Evolutionary conservation across 345 rosid genomes (phyloP), one percentile per base, ranked within the genome.

Genomic region (Boechera stricta): DNA sequence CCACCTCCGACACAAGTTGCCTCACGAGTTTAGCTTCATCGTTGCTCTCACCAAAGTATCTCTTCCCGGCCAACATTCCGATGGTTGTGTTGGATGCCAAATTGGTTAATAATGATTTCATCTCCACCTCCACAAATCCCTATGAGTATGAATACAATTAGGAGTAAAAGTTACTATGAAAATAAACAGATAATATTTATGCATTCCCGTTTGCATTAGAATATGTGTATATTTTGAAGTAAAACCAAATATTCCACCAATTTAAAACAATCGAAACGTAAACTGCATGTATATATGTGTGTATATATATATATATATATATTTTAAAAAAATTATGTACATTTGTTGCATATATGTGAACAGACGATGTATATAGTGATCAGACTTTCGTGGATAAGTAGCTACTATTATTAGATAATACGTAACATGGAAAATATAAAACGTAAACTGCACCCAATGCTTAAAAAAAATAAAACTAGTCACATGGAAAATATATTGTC

Each of bases 41-140:
- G 36, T 38, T 80, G 6, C 76, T 85, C 6, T 82, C 86, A 10
- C 90, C 87, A 31, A 72, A 85, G 62, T 73, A 89, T 66, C 83
- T 56, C 64, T 80, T 87, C 10, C 88, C 82, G 0, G 82, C 74
- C 15, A 81, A 18, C 84, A 85, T 83, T 75, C 82, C 75, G 69
- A 82, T 75, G 71, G 85, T 48, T 32, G 69, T 75, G 29, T 84
- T 85, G 39, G 79, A 77, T 0, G 77, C 74, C 63, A 87, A 38
- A 45, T 85, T 83, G 18, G 57, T 7, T 18, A 87, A 60, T 38
- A 77, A 63, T 6, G 86, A 33, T 64, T 68, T 82, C 76, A 81
- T 45, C 54, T 84, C 87, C 65, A 87, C 85, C 68, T 71, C 77
- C 1, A 60, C 73, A 8, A 62, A 82, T 18, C 42, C 81, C 60